Evolutionary conservation across 2,329 filamentous ascomycete species (phyloP), one percentile per base, ranked within the genome.

Genomic region (Neonectria magnoliae): DNA sequence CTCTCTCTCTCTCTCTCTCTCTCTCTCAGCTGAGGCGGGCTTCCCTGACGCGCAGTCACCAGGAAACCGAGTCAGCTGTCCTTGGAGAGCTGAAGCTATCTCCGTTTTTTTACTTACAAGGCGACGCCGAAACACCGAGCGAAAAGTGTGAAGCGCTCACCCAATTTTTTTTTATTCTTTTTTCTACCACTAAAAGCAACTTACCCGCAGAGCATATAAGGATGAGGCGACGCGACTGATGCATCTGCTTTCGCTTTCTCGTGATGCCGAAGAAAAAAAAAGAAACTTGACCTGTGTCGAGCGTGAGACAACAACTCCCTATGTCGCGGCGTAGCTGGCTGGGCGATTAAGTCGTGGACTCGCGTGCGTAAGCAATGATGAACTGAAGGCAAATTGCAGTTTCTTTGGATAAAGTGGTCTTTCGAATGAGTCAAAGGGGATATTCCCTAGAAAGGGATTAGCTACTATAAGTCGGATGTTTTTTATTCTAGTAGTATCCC

Each of bases 191-290:
- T 59, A 50, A 47, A 53, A 27, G 64, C 54, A 64, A 57, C 53
- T 59, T 63, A 59, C 31, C 36, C 58, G 59, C 66, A 66, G 59
- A 64, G 56, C 60, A 50, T 29, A 44, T 42, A 45, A 14, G 38
- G 41, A 60, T 57, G 58, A 22, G 45, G 52, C 31, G 31, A 62
- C 4, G 20, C n/a, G 6, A 25, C 5, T 50, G 44, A 56, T 29
- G 22, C 50, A 38, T 47, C 11, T 9, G 41, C 22, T 33, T 36
- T 38, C 16, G 33, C 31, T 20, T 50, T 54, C 48, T 25, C 41
- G 54, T 54, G 48, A 63, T 48, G 18, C 16, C 13, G 50, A 51
- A 44, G 18, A 20, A 16, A 11, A 29, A n/a, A 48, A 33, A 10
- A 41, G 20, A 47, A 60, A 6, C 5, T 5, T 13, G 33, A 41